phyloP scores from a whole-genome alignment of 768 basidiomycete genomes.

The Suillus paluster region DNA sequence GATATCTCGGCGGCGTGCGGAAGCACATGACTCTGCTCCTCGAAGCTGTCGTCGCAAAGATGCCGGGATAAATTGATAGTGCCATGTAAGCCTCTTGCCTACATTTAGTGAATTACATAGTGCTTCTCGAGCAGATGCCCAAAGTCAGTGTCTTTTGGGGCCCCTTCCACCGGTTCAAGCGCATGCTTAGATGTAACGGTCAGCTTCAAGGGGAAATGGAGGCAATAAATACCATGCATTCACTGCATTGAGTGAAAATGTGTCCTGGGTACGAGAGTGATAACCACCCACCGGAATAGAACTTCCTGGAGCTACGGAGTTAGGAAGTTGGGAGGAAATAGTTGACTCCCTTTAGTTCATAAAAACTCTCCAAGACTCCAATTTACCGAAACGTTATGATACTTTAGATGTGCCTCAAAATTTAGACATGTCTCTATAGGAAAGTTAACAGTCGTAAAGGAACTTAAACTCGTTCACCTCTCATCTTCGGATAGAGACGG shows the following conservation, averaged over 20 bases:
- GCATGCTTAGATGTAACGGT: conserved; percentile 93
- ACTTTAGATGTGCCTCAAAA: conserved; percentile 37
- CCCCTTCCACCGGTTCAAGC: conserved; percentile 58
- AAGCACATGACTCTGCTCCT: conserved; percentile 97
- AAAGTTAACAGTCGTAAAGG: conserved; percentile 78
- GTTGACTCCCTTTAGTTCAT: conserved; percentile 85
- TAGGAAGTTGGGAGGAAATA: neutral
- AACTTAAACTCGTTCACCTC: conserved; percentile 97
- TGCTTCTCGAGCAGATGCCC: conserved; percentile 77
- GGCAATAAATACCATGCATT: conserved; percentile 95
- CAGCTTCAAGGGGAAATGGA: conserved; percentile 76
- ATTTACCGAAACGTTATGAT: conserved; percentile 92
- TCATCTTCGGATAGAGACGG: conserved; percentile 77
- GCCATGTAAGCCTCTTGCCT: neutral
- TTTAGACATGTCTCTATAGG: conserved; percentile 23
- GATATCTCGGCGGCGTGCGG: conserved; percentile 80
- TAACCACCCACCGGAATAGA: conserved; percentile 62
- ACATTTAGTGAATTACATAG: conserved; percentile 36
- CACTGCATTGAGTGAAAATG: conserved; percentile 90
- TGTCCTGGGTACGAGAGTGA: conserved; percentile 70
- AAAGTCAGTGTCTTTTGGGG: conserved; percentile 68
- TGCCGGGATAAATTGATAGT: conserved; percentile 32
- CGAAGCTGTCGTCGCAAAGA: conserved; percentile 97
- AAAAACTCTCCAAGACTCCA: conserved; percentile 77
- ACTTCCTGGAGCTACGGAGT: neutral